A percentile compares a stretch with the other conserved stretches of the same genome.
These are phyloP conservation scores for Drosera spatulata DNA, from an alignment of 179 eudicot genomes.

Conservation along the genomic window DNA sequence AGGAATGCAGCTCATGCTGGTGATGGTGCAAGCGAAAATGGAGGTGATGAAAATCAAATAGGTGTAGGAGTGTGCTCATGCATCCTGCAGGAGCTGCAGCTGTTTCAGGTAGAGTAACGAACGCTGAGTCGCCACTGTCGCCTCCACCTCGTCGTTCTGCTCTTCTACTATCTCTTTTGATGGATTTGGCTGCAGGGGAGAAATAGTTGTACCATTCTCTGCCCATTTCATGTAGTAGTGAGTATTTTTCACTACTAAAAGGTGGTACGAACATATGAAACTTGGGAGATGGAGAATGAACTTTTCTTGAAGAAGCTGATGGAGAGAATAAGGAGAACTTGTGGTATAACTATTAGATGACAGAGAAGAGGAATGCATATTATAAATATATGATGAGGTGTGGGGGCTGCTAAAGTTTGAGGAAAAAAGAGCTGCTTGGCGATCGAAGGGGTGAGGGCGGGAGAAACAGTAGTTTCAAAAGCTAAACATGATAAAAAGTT, in stretches of 20 bases:
- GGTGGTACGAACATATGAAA: not conserved
- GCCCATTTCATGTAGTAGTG: constrained; percentile 31
- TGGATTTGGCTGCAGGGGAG: constrained; percentile 20
- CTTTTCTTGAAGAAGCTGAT: not conserved
- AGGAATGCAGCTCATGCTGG: constrained; percentile 7
- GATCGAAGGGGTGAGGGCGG: no score
- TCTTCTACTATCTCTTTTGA: constrained; percentile 9
- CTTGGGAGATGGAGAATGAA: no score
- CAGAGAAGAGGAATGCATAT: not conserved
- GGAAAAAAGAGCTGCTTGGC: no score
- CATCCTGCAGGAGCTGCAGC: constrained; percentile 40
- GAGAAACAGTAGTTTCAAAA: no score
- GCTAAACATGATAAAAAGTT: no score
- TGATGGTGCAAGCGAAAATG: constrained; percentile 33
- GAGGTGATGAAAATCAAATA: constrained; percentile 55
- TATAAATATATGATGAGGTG: not conserved
- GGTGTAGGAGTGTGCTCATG: constrained; percentile 57
- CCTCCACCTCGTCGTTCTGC: constrained; percentile 10
- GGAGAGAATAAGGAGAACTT: not conserved
- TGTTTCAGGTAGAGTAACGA: not conserved
- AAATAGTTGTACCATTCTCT: constrained; percentile 57
- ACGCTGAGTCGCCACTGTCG: constrained; percentile 6
- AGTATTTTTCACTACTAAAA: not conserved
- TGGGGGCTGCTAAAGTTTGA: no score
- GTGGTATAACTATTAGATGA: not conserved